phyloP scores from a whole-genome alignment of 768 basidiomycete genomes.

The Trametes elegans region DNA sequence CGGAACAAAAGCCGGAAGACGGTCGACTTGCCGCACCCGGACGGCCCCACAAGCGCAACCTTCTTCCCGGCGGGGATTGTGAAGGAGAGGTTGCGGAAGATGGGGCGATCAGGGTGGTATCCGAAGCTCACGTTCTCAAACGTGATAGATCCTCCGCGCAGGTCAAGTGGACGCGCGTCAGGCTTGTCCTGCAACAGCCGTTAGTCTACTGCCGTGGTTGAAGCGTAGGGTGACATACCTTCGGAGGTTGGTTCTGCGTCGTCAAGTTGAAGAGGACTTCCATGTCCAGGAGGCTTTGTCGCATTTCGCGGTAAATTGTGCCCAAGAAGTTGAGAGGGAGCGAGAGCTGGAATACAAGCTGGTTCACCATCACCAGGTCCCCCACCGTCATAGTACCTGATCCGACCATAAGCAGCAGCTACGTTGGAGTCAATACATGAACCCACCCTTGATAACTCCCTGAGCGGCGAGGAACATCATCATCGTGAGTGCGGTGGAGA shows the following conservation, averaged over 20 bases:
- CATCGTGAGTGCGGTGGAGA: constrained; percentile 86
- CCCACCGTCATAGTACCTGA: constrained; percentile 97
- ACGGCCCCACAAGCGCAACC: constrained; percentile 95
- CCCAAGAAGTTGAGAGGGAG: constrained; percentile 96
- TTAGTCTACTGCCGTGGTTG: neutral
- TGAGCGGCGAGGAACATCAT: constrained; percentile 98
- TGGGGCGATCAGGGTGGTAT: constrained; percentile 89
- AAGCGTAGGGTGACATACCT: constrained; percentile 38
- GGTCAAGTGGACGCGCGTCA: constrained; percentile 60
- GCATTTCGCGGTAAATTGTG: constrained; percentile 94
- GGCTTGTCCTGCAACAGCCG: constrained; percentile 56
- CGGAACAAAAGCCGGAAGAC: constrained; percentile 87
- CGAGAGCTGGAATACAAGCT: constrained; percentile 95
- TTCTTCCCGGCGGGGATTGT: constrained; percentile 95
- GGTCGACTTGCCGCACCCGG: constrained; percentile 97
- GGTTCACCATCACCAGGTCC: constrained; percentile 99
- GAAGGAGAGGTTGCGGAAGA: constrained; percentile 87
- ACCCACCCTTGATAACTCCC: constrained; percentile 82
- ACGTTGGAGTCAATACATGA: too few species aligned
- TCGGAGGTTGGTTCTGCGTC: constrained; percentile 70
- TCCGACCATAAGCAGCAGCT: neutral
- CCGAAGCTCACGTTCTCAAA: constrained; percentile 92
- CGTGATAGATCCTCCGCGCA: constrained; percentile 83
- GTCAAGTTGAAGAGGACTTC: constrained; percentile 91
- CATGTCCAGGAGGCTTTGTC: constrained; percentile 97